Conservation (phyloP, 2,329 filamentous ascomycete species). For the Stenocarpella maydis region DNA sequence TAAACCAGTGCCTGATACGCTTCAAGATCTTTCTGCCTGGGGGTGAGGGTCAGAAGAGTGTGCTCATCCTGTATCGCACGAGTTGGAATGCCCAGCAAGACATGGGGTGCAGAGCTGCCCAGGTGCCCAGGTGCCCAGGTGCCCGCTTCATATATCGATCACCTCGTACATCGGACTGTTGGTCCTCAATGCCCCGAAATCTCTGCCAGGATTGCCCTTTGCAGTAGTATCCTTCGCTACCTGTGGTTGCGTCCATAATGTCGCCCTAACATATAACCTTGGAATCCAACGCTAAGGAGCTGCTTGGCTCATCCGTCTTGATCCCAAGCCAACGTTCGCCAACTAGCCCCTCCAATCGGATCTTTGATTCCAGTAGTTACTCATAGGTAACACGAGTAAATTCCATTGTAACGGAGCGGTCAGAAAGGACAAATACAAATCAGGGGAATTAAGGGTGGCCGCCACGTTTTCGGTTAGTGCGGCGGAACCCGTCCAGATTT, state of each 20-base stretch:
- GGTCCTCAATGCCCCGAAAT: not conserved
- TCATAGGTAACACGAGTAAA: not conserved
- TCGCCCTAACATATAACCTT: not conserved
- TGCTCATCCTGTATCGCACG: no score
- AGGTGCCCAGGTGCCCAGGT: no score
- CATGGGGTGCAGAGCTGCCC: not conserved
- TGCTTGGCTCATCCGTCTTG: not conserved
- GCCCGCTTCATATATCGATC: not conserved
- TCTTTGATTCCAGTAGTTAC: not conserved
- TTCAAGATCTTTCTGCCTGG: not conserved
- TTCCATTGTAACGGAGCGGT: not conserved
- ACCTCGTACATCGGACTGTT: not conserved
- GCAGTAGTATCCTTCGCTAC: not conserved
- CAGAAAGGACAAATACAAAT: not conserved
- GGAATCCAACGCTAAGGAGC: not conserved
- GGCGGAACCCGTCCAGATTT: not conserved
- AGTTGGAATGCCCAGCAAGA: not conserved
- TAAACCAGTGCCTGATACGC: not conserved
- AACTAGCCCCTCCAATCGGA: not conserved
- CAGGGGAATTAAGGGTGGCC: not conserved
- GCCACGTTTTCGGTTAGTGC: not conserved
- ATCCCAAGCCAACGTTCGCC: not conserved
- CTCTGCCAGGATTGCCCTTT: not conserved
- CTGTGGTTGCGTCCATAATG: not conserved
- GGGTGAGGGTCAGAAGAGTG: not conserved